These are phyloP conservation scores for Fusarium sambucinum DNA, from an alignment of 2,329 filamentous ascomycete species.

Conservation along the genomic window DNA sequence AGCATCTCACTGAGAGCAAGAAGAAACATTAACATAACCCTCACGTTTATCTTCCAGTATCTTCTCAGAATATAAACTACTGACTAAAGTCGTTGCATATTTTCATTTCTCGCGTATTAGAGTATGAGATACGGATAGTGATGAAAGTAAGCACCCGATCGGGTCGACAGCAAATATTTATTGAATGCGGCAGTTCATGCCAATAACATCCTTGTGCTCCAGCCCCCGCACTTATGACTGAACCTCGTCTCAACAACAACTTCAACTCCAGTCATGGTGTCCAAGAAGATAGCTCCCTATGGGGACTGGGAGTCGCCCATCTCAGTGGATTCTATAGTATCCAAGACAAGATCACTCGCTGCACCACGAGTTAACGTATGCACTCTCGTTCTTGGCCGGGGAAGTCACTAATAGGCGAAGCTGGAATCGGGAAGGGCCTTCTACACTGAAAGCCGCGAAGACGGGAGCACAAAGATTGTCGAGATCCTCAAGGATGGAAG, in stretches of 20 bases:
- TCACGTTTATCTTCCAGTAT: not conserved
- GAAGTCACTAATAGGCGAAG: slow-evolving; percentile 25
- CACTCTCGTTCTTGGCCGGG: not conserved
- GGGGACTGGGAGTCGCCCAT: slow-evolving; percentile 58
- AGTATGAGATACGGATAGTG: not conserved
- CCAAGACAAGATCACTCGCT: slow-evolving; percentile 50
- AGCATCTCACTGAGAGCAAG: not conserved
- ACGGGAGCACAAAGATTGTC: slow-evolving; percentile 60
- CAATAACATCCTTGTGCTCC: not conserved
- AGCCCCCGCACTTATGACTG: slow-evolving; percentile 26
- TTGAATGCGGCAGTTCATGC: not conserved
- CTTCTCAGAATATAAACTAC: not conserved
- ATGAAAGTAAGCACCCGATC: no score
- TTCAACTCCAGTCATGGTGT: slow-evolving; percentile 26
- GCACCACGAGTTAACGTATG: slow-evolving; percentile 55
- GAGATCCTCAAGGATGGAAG: slow-evolving; percentile 53
- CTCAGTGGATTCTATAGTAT: slow-evolving; percentile 53
- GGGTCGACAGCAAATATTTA: not conserved
- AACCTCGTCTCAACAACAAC: slow-evolving; percentile 11
- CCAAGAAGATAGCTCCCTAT: slow-evolving; percentile 48
- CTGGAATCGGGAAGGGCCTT: slow-evolving; percentile 52
- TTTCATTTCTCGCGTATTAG: not conserved
- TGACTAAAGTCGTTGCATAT: not conserved
- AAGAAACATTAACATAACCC: not conserved
- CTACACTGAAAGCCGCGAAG: slow-evolving; percentile 54